Percentiles rank a stretch among this genome's conserved stretches.
phyloP scores from a whole-genome alignment of 202 grass and related monocot genomes.

The Schoenoplectus tabernaemontani region DNA sequence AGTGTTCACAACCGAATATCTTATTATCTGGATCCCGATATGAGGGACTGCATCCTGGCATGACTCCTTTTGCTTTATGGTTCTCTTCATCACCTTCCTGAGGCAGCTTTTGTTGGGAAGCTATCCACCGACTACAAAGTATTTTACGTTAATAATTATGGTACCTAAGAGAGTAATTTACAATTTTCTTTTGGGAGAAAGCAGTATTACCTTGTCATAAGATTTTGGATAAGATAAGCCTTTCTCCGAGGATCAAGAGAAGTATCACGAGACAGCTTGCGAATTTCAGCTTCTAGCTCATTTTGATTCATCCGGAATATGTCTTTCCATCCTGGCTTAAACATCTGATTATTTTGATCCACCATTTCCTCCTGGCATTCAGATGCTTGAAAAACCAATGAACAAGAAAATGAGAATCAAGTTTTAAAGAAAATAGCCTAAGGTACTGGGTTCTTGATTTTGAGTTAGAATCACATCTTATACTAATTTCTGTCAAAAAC shows the following conservation, averaged over 20 bases:
- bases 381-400: conserved; percentile 15
- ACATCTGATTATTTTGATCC: conserved; percentile 68
- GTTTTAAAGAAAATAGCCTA: neutral
- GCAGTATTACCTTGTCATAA: conserved; percentile 82
- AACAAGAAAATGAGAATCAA: conserved; percentile 6
- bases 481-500: neutral
- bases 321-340: conserved; percentile 97
- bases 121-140: conserved; percentile 69
- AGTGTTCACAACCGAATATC: conserved; percentile 85
- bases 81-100: conserved; percentile 47
- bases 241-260: conserved; percentile 86
- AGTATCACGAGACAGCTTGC: conserved; percentile 80
- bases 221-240: conserved; percentile 97
- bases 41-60: conserved; percentile 58
- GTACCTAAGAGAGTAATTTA: conserved; percentile 9
- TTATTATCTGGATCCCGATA: conserved; percentile 59
- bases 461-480: neutral
- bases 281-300: conserved; percentile 90
- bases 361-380: conserved; percentile 44
- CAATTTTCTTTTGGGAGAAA: conserved; percentile 18
- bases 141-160: conserved; percentile 19
- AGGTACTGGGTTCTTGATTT: neutral
- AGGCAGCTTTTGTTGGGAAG: conserved; percentile 85
- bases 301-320: conserved; percentile 97
- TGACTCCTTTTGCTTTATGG: conserved; percentile 22